A percentile compares a stretch with the other conserved stretches of the same genome.
These are phyloP conservation scores for Ogataea trehalophila DNA, from an alignment of 805 yeast genomes.

Conservation along the genomic window DNA sequence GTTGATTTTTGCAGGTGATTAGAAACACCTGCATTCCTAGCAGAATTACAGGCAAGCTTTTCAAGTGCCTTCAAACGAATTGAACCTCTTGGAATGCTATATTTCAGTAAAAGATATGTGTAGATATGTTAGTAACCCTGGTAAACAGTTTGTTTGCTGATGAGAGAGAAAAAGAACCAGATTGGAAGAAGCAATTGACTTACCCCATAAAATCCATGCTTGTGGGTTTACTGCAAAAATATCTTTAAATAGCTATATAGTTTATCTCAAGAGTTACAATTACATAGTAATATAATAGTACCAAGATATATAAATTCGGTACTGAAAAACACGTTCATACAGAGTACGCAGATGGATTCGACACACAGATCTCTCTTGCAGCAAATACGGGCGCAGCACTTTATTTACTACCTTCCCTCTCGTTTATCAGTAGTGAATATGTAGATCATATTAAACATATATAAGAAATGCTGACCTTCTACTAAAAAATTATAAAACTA, in stretches of 20 bases:
- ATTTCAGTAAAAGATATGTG: background rate
- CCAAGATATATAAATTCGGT: too few relatives aligned
- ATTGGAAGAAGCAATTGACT: background rate
- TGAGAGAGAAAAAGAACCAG: background rate
- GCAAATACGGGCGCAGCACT: too few relatives aligned
- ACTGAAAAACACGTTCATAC: too few relatives aligned
- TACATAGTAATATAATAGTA: too few relatives aligned
- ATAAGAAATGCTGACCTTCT: background rate
- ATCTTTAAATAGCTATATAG: background rate
- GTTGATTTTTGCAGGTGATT: slow-evolving; percentile 18
- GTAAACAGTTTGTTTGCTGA: background rate
- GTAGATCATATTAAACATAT: too few relatives aligned
- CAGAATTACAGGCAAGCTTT: slow-evolving; percentile 32
- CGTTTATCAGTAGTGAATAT: too few relatives aligned
- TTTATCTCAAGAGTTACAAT: background rate
- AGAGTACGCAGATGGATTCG: too few relatives aligned
- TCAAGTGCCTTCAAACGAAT: slow-evolving; percentile 35
- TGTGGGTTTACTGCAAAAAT: background rate
- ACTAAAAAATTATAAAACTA: background rate
- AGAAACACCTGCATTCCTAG: slow-evolving; percentile 15
- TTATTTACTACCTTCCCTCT: too few relatives aligned
- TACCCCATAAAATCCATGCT: slow-evolving; percentile 22
- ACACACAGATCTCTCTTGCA: too few relatives aligned
- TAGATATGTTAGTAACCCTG: background rate
- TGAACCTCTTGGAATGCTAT: slow-evolving; percentile 32